These are phyloP conservation scores for Leccinum fibrillosum DNA, from an alignment of 768 basidiomycete genomes.

Conservation along the genomic window DNA sequence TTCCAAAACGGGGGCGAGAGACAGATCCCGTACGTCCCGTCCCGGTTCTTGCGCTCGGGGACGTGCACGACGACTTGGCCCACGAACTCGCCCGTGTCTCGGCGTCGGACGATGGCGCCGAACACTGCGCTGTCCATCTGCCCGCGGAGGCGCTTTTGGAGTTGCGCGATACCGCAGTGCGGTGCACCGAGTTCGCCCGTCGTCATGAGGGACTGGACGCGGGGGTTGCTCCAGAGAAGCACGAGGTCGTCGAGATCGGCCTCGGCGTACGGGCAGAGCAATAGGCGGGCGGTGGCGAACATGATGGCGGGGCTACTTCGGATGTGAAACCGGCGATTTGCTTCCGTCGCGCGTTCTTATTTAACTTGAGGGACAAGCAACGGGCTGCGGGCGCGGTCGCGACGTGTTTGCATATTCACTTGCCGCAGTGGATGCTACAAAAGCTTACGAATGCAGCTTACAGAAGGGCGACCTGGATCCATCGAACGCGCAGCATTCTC, in stretches of 20 bases:
- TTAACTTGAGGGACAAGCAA: neutral
- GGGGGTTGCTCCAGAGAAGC: conserved; percentile 29
- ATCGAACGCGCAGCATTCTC: neutral
- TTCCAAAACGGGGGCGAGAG: conserved; percentile 34
- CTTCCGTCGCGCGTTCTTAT: neutral
- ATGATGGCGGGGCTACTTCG: conserved; percentile 5
- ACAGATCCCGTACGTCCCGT: conserved; percentile 33
- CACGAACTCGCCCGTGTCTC: conserved; percentile 30
- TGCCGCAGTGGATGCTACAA: conserved; percentile 4
- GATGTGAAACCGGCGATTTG: neutral
- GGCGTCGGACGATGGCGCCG: conserved; percentile 26
- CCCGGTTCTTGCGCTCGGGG: conserved; percentile 25
- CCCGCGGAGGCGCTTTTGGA: conserved; percentile 17
- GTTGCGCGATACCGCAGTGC: conserved; percentile 6
- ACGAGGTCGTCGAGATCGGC: conserved; percentile 32
- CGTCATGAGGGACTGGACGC: conserved; percentile 21
- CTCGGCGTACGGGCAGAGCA: conserved; percentile 32
- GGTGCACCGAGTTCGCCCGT: conserved; percentile 12
- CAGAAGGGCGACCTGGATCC: neutral
- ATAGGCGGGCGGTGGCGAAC: conserved; percentile 33
- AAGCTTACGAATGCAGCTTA: neutral
- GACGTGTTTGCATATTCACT: neutral
- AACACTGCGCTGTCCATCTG: conserved; percentile 28
- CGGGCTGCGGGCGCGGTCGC: conserved; percentile 22
- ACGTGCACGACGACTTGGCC: conserved; percentile 31